Evolutionary conservation across 1,284 basidiomycete genomes (phyloP), one percentile per base, ranked within the genome.

Genomic region (Marasmius tenuissimus): DNA sequence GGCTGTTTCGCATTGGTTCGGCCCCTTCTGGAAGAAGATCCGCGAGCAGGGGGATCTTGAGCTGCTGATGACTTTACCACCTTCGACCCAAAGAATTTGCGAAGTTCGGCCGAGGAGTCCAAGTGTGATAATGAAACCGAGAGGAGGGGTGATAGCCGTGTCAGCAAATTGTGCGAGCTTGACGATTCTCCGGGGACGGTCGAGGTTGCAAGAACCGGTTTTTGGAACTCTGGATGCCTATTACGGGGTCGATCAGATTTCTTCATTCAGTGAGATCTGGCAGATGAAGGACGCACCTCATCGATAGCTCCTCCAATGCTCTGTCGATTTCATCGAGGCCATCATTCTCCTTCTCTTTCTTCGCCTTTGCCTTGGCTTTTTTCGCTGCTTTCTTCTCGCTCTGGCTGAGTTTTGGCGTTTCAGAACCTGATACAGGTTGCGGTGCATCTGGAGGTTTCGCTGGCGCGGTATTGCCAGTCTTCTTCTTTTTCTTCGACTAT

Each of bases 71-170:
- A 81, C 63, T 86, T 78, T 12, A 97, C 85, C 58, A 97, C 94
- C 71, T 90, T 92, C 6, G 92, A 85, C 1, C 96, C 96, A 69
- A 98, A 98, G 82, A 97, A 96, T 65, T 87, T 90, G 61, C 91
- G 88, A 74, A 97, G 85, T 73, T 98, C 96, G 0, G 89, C 88
- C 61, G 96, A 94, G 9, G 88, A 83, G 64, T 97, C 94, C 14
- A 97, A 85, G 68, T 94, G 84, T 58, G 88, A 80, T 0, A 89
- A 77, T 0, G 92, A 93, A 4, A 96, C 87, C 0, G 89, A 79
- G 5, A 97, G 81, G 0, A 96, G 82, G 38, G 82, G 73, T 4
- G 86, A 10, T 77, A 74, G 9, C 69, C 72, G 42, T 72, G 68
- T 18, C 63, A 65, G 10, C 68, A 66, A 18, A 65, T 64, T 9